phyloP scores from a whole-genome alignment of 2,329 filamentous ascomycete species.

The Hypomyces perniciosus region DNA sequence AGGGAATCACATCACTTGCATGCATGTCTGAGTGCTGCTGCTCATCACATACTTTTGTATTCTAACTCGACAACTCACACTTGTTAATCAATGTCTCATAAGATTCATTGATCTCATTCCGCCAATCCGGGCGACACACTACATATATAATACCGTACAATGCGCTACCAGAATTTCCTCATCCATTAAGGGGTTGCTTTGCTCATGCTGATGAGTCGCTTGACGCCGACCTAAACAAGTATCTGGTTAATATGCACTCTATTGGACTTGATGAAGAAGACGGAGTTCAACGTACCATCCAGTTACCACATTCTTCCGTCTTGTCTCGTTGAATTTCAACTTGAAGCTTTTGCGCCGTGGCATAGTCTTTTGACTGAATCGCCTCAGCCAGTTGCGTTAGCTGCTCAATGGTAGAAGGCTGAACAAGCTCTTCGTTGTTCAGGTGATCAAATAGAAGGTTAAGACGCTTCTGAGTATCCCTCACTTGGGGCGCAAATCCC shows the following conservation, averaged over 20 bases:
- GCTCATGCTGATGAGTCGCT: conserved; percentile 74
- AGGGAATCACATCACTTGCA: neutral
- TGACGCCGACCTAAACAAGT: conserved; percentile 59
- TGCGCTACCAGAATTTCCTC: neutral
- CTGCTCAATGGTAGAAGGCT: conserved; percentile 67
- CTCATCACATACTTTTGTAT: conserved; percentile 8
- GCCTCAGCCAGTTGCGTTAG: conserved; percentile 60
- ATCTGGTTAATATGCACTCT: conserved; percentile 33
- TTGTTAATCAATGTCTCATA: conserved; percentile 14
- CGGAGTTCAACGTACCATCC: conserved; percentile 62
- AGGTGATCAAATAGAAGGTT: conserved; percentile 94
- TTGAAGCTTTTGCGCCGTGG: conserved; percentile 61
- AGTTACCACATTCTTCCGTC: conserved; percentile 74
- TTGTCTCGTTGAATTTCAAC: conserved; percentile 70
- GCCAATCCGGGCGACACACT: conserved; percentile 17
- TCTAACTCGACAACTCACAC: conserved; percentile 17
- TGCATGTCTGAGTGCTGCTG: neutral
- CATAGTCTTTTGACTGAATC: conserved; percentile 63
- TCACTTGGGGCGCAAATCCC: conserved; percentile 82
- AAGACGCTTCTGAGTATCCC: conserved; percentile 88
- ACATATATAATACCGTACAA: conserved; percentile 14
- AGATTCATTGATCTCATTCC: conserved; percentile 18
- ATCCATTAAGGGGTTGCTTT: conserved; percentile 57
- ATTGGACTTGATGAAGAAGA: neutral
- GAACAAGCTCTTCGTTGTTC: conserved; percentile 89